Base-by-base conservation (phyloP, 179 eudicot species). In the Camellia oleifera region DNA sequence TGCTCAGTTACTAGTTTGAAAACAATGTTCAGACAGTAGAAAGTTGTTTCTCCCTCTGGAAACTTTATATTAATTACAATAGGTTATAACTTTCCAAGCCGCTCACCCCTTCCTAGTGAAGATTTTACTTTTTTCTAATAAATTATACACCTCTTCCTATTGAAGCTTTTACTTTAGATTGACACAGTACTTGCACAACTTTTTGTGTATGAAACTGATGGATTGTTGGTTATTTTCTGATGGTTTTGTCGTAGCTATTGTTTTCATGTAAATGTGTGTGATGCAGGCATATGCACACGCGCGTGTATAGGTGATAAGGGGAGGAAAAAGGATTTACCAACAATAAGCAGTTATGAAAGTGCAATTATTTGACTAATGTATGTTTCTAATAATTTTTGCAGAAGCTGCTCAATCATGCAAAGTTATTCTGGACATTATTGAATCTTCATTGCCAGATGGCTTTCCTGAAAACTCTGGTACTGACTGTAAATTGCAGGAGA, bases 401-500 rank as follows among this genome's bases (percentile, higher is more conserved):
- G 99, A 94, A 86, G 98, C 94, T 87, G 99, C 98, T 83, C 94
- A 88, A 88, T 91, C 98, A 79, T 94, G 98, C 96, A 88, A 88
- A 86, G 85, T 87, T 86, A 86, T 96, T 87, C 89, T 94, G 89
- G 98, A 96, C 88, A 85, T 92, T 73, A 88, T 96, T 88, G 96
- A 94, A 89, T 90, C 97, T 83, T 92, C 98, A 82, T 90, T 91
- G 74, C 96, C 96, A 79, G 89, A 85, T 77, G 98, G 97, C 84
- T 88, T 92, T 88, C 96, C 96, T 83, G 91, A 90, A 91, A 92
- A 88, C 83, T 83, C 92, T 86, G 91, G 88, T 85, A 84, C 87
- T 86, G 94, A 92, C 81, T 87, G 90, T 86, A 96, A 94, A 91
- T 84, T 96, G 91, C 97, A 94, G 93, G 94, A 90, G 81, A 94